Evolutionary conservation across 768 basidiomycete genomes (phyloP), one percentile per base, ranked within the genome.

Genomic region (Trametes punicea): DNA sequence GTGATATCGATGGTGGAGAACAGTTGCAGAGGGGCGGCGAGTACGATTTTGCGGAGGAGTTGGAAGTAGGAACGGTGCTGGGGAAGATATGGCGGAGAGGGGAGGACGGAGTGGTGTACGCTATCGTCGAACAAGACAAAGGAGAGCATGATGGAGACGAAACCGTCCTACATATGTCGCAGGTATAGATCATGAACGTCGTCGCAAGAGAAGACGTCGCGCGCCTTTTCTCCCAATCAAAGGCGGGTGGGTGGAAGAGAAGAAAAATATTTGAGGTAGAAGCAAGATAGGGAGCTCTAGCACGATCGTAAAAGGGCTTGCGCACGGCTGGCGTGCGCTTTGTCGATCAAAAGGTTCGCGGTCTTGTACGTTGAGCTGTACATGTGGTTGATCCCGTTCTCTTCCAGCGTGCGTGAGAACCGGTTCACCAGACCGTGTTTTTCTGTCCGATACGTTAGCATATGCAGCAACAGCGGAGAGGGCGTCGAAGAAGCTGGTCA

Each of bases 281-380:
- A 9, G 21, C 25, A 26, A 15, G 29, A 6, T 25, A 21, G 20
- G 3, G 8, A 36, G 30, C 27, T 40, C 77, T 71, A 86, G 64
- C 84, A 87, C 21, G 76, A 74, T 42, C 79, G 77, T 40, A 88
- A 71, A 18, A 88, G 73, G 29, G 78, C 74, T 58, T 79, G 79
- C 16, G 85, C 85, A 38, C 80, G 80, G 31, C 70, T 68, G 6
- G 83, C 79, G 55, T 85, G 76, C 60, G 69, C 74, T 74, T 80
- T 84, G 55, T 82, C 76, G 62, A 90, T 88, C 63, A 90, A 73
- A 29, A 92, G 69, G 69, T 92, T 91, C 53, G 89, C 89, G 6
- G 86, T 87, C 71, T 88, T 88, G 67, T 83, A 86, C n/a, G 89
- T 90, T 40, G 87, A 88, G 55, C 84, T 87, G 66, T 90, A 91